Conservation (phyloP, 345 rosid species). For the Dipteronia dyeriana region DNA sequence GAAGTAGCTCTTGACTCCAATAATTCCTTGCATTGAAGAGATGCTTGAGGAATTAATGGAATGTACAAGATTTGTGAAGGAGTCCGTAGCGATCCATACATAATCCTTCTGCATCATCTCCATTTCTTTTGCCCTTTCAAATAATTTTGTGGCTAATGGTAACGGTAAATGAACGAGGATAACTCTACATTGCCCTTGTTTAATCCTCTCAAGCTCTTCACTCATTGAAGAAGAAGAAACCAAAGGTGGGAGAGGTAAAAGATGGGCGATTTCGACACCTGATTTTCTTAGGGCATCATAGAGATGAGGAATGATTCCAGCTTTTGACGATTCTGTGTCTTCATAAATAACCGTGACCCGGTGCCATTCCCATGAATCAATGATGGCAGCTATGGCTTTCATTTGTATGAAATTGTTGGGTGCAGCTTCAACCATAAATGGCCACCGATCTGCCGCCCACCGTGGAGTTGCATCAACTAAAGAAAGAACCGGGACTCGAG, state of each 20-base stretch:
- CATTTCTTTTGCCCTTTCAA: constrained; percentile 25
- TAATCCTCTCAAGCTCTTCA: constrained; percentile 16
- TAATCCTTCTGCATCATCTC: constrained; percentile 32
- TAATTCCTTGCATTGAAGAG: constrained; percentile 27
- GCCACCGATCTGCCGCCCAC: constrained; percentile 19
- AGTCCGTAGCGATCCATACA: constrained; percentile 37
- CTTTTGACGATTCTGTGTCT: constrained; percentile 5
- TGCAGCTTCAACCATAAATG: constrained; percentile 15
- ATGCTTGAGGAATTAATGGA: constrained; percentile 16
- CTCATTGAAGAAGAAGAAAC: constrained; percentile 1
- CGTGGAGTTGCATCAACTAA: constrained; percentile 17
- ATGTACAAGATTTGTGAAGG: constrained; percentile 22
- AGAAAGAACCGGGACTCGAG: constrained; percentile 13
- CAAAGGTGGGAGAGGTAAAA: constrained; percentile 13
- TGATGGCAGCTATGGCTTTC: constrained; percentile 15
- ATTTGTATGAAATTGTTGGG: constrained; percentile 2
- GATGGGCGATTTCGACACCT: neutral
- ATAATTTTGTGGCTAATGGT: constrained; percentile 8
- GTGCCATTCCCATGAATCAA: constrained; percentile 20
- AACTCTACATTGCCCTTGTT: constrained; percentile 25
- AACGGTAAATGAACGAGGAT: constrained; percentile 29
- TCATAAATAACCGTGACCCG: constrained; percentile 12
- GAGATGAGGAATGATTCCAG: constrained; percentile 11
- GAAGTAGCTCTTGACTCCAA: constrained; percentile 28
- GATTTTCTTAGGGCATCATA: constrained; percentile 3